Conservation (phyloP, 2,329 filamentous ascomycete species). For the Colletotrichum siamense region DNA sequence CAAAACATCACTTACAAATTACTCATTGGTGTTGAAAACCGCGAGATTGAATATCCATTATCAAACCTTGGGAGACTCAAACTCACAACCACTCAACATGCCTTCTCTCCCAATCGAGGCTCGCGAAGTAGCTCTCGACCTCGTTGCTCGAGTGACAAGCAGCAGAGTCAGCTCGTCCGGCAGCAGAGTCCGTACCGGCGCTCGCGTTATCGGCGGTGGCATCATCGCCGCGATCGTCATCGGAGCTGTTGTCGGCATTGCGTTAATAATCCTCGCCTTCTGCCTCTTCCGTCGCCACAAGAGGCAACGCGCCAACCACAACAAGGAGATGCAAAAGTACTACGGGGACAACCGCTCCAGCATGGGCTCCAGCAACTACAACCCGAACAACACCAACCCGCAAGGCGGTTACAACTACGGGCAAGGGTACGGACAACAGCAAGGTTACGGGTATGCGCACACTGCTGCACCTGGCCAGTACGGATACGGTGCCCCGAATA, state of each 20-base stretch:
- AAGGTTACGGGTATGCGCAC: conserved; percentile 9
- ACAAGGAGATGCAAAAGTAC: conserved; percentile 16
- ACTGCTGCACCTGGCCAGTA: neutral
- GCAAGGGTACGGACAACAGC: conserved; percentile 5
- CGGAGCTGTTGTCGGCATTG: neutral
- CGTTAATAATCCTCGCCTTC: neutral
- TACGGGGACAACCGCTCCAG: conserved; percentile 13
- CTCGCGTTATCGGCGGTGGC: neutral
- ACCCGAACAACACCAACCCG: neutral
- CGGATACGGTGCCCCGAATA: neutral
- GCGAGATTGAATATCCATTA: neutral
- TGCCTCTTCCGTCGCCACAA: neutral
- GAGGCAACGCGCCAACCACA: neutral
- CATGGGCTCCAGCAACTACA: neutral
- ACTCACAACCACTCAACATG: neutral
- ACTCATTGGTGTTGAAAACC: neutral
- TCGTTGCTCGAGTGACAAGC: neutral
- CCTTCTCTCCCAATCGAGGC: neutral
- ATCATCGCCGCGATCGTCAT: conserved; percentile 15
- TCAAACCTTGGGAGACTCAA: neutral
- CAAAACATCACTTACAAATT: neutral
- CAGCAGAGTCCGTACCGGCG: neutral
- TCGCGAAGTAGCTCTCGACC: neutral
- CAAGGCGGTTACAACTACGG: neutral
- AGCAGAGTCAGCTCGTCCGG: neutral